Evolutionary conservation across 495 filamentous ascomycete genomes (phyloP).

Genomic region (Cercophora newfieldiana): DNA sequence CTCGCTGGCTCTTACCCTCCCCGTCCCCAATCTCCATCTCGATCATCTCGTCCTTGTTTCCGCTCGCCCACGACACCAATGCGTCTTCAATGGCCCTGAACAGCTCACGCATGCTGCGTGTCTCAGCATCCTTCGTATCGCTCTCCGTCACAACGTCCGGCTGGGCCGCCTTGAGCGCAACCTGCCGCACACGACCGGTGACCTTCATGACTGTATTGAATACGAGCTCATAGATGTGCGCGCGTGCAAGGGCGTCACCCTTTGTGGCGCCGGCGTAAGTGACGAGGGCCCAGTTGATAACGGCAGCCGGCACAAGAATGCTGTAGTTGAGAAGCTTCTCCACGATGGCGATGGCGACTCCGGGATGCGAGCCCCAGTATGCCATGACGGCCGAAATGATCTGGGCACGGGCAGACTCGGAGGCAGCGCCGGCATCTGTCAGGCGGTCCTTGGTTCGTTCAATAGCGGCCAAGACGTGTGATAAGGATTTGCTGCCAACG

Average conservation of each 20-base stretch:
- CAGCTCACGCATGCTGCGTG: constrained; percentile 69
- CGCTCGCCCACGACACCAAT: constrained; percentile 68
- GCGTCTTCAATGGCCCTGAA: constrained; percentile 82
- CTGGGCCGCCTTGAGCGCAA: constrained; percentile 61
- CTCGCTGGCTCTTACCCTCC: constrained; percentile 52
- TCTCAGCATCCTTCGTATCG: constrained; percentile 62
- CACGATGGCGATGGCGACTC: constrained; percentile 87
- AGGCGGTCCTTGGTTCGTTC: constrained; percentile 94
- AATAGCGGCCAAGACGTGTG: constrained; percentile 92
- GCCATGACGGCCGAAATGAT: constrained; percentile 87
- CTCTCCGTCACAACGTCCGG: constrained; percentile 36
- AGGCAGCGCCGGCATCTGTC: constrained; percentile 70
- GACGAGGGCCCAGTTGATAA: constrained; percentile 84
- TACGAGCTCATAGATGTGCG: constrained; percentile 86
- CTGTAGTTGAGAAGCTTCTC: constrained; percentile 98
- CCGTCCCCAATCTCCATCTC: constrained; percentile 49
- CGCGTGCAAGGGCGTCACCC: constrained; percentile 67
- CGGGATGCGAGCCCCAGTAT: constrained; percentile 92
- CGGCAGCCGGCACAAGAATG: constrained; percentile 77
- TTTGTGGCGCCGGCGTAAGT: constrained; percentile 49
- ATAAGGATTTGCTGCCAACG: constrained; percentile 91
- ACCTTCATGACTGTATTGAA: constrained; percentile 88
- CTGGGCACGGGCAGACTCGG: constrained; percentile 72
- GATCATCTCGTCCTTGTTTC: constrained; percentile 68
- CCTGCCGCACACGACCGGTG: constrained; percentile 82